A percentile compares a stretch with the other conserved stretches of the same genome.
phyloP scores from a whole-genome alignment of 2,329 filamentous ascomycete species.

The Chrysoporthe cubensis region DNA sequence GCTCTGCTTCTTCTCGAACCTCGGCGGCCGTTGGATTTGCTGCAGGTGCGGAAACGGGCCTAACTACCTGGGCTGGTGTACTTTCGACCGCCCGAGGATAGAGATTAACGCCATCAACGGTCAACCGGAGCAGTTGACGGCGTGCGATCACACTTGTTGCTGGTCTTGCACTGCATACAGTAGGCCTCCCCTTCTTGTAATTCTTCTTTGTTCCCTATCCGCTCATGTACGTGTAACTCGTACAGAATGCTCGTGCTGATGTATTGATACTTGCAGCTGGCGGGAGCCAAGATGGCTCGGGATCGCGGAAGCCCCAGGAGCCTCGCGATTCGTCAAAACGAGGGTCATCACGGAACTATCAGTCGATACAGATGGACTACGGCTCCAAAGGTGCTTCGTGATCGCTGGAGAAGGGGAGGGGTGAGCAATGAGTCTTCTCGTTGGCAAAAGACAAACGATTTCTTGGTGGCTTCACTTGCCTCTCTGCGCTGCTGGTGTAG shows the following conservation, averaged over 20 bases:
- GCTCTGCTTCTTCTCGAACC: slow-evolving; percentile 55
- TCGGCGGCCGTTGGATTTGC: slow-evolving; percentile 57
- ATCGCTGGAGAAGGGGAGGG: slow-evolving; percentile 12
- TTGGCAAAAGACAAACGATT: not conserved
- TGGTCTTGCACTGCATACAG: slow-evolving; percentile 50
- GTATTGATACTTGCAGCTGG: no score
- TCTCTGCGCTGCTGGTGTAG: not conserved
- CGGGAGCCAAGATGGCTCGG: not conserved
- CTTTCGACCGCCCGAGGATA: slow-evolving; percentile 38
- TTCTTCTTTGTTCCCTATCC: not conserved
- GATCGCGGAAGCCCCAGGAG: slow-evolving; percentile 22
- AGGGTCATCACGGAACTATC: slow-evolving; percentile 13
- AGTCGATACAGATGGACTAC: slow-evolving; percentile 25
- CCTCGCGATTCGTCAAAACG: slow-evolving; percentile 17
- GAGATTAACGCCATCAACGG: slow-evolving; percentile 40
- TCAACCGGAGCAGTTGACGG: slow-evolving; percentile 43
- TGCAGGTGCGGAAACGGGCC: slow-evolving; percentile 56
- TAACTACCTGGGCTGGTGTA: slow-evolving; percentile 59
- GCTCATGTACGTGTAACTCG: not conserved
- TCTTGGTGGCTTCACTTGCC: not conserved
- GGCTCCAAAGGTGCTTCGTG: slow-evolving; percentile 8
- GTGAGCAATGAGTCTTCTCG: not conserved
- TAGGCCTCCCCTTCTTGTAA: slow-evolving; percentile 37
- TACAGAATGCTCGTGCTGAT: not conserved
- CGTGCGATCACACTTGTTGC: slow-evolving; percentile 59